phyloP scores from a whole-genome alignment of 495 filamentous ascomycete species.

The Podospora pseudoanserina region DNA sequence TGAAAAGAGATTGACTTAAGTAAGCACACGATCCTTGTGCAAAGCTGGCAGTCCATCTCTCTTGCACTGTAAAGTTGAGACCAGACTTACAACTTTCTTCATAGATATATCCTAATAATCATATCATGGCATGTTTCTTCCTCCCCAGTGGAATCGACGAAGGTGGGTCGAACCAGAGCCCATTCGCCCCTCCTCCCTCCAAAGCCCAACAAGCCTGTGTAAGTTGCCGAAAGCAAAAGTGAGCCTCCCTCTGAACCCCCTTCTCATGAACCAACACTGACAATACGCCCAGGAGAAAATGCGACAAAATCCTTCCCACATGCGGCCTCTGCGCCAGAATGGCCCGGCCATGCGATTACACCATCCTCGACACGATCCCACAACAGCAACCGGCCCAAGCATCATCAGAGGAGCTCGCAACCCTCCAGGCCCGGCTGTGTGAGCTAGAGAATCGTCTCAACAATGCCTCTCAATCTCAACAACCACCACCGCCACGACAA shows the following conservation, averaged over 20 bases:
- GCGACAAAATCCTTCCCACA: constrained; percentile 44
- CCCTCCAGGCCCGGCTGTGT: constrained; percentile 35
- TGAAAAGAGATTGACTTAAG: too few species aligned
- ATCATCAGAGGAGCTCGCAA: constrained; percentile 40
- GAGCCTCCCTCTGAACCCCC: background rate
- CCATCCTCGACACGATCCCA: constrained; percentile 16
- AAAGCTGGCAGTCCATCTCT: too few species aligned
- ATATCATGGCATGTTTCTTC: background rate
- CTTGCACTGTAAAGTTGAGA: too few species aligned
- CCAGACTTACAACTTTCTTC: too few species aligned
- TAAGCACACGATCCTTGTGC: too few species aligned
- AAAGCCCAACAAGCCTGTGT: constrained; percentile 28
- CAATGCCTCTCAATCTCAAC: background rate
- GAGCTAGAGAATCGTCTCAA: constrained; percentile 40
- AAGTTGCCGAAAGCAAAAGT: constrained; percentile 42
- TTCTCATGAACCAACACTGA: background rate
- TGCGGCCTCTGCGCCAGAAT: constrained; percentile 44
- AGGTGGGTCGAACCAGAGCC: background rate
- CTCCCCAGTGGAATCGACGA: background rate
- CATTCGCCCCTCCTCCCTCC: background rate
- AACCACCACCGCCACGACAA: background rate
- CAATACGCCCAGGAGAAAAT: constrained; percentile 36
- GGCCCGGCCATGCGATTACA: constrained; percentile 43
- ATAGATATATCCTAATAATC: background rate
- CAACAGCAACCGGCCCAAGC: constrained; percentile 21